Evolutionary conservation across 2,329 filamentous ascomycete genomes (phyloP).

Genomic region (Teratosphaeria epicoccoides): DNA sequence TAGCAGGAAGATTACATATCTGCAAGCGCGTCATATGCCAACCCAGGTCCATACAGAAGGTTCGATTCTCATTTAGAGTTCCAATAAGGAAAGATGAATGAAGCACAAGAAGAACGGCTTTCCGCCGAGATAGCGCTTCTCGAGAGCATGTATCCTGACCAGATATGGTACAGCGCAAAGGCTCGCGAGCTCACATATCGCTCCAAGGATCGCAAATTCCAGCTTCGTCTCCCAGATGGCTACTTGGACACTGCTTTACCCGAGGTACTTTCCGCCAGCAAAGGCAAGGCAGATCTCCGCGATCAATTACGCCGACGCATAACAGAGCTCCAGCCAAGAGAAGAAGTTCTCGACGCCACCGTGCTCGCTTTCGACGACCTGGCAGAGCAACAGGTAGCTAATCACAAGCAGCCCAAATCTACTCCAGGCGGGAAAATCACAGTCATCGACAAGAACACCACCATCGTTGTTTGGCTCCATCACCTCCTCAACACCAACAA

Average conservation of each 20-base stretch:
- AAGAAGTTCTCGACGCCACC: slow-evolving; percentile 35
- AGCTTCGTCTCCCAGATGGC: slow-evolving; percentile 29
- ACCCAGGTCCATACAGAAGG: too few relatives aligned
- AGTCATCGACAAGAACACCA: slow-evolving; percentile 12
- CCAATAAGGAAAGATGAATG: not conserved
- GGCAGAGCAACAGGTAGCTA: slow-evolving; percentile 2
- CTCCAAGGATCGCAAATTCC: slow-evolving; percentile 17
- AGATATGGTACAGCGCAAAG: slow-evolving; percentile 25
- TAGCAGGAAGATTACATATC: too few relatives aligned
- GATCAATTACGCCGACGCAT: slow-evolving; percentile 24
- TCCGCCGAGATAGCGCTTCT: slow-evolving; percentile 32
- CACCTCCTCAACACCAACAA: slow-evolving; percentile 38
- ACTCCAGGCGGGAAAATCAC: not conserved
- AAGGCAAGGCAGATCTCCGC: slow-evolving; percentile 28
- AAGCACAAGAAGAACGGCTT: slow-evolving; percentile 12
- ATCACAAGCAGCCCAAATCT: not conserved
- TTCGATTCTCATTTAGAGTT: too few relatives aligned
- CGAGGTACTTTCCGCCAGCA: slow-evolving; percentile 29
- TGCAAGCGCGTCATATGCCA: too few relatives aligned
- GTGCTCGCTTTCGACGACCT: slow-evolving; percentile 30
- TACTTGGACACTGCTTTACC: slow-evolving; percentile 30
- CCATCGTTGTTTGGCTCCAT: slow-evolving; percentile 37
- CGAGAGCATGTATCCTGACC: slow-evolving; percentile 35
- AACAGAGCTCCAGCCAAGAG: slow-evolving; percentile 20
- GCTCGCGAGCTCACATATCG: slow-evolving; percentile 31